Base-by-base conservation (phyloP, 139 green algal species). In the Spirogloea muscicola region DNA sequence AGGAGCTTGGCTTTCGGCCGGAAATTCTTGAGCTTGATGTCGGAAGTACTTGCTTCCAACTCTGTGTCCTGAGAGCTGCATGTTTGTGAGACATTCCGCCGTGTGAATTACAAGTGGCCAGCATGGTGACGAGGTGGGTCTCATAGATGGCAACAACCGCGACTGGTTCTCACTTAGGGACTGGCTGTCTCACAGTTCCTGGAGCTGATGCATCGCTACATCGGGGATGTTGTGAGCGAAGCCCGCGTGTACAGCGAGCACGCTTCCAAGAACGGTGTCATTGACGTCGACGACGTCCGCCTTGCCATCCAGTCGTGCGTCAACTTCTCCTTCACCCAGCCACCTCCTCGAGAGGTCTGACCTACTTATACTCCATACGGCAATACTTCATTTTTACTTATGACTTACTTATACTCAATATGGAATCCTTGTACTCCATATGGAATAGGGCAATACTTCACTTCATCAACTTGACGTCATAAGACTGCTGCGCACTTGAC, bases 281-380 rank as follows among this genome's bases (percentile, higher is more conserved):
- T n/a, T n/a, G 71, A 79, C 9, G 29, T 73, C 18, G 71, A 79
- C 34, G 71, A 79, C 18, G 71, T 79, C 18, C 31, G 42, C 1
- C 60, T 79, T 13, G 71, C 71, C 6, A 79, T 79, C n/a, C 71
- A 79, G 60, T 77, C 71, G 27, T 36, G 68, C 33, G 71, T 79
- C 2, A 79, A 79, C 34, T 68, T 77, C 0, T 79, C 71, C 60
- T 79, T 79, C 49, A 79, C 71, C n/a, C 71, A 79, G 38, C 71
- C 71, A 3, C 71, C 71, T 3, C 71, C 71, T n/a, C 37, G 71
- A 40, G 71, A 79, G 71, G 71, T 75, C n/a, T 10, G 49, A n/a
- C n/a, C n/a, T n/a, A n/a, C n/a, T n/a, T n/a, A n/a, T n/a, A n/a
- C n/a, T n/a, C n/a, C n/a, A n/a, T n/a, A n/a, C n/a, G n/a, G n/a